Percentiles rank a stretch among this genome's conserved stretches.
These are phyloP conservation scores for Polytrichum commune DNA, from an alignment of 225 moss, liverwort and hornwort genomes.

Conservation along the genomic window DNA sequence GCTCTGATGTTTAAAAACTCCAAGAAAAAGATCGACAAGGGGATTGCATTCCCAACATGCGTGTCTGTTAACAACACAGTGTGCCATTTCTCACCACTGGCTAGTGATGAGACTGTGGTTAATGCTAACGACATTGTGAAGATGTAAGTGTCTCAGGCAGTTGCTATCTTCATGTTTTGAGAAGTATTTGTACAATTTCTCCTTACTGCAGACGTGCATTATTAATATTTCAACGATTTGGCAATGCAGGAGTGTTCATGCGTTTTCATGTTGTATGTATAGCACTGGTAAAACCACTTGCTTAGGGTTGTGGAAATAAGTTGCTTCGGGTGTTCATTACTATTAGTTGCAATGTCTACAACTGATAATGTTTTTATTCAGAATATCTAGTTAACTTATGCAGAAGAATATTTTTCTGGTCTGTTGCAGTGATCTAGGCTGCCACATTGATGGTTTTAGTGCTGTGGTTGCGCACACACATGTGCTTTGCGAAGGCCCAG, in stretches of 20 bases:
- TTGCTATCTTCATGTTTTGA: too few species aligned
- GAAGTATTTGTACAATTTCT: too few species aligned
- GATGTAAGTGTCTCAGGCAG: constrained; percentile 56
- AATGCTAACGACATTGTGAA: constrained; percentile 73
- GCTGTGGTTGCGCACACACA: constrained; percentile 96
- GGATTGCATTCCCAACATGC: constrained; percentile 93
- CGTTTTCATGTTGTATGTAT: too few species aligned
- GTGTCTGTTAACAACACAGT: constrained; percentile 93
- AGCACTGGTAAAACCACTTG: too few species aligned
- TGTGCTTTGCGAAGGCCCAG: constrained; percentile 81
- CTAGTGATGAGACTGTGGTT: constrained; percentile 74
- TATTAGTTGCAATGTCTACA: too few species aligned
- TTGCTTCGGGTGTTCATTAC: too few species aligned
- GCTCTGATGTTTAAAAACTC: constrained; percentile 90
- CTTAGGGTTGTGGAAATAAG: too few species aligned
- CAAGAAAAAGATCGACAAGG: constrained; percentile 97
- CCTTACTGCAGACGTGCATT: too few species aligned
- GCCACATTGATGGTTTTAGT: constrained; percentile 97
- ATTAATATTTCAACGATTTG: too few species aligned
- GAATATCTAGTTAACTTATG: too few species aligned
- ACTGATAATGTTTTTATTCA: too few species aligned
- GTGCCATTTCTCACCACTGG: constrained; percentile 97
- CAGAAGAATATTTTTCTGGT: not conserved
- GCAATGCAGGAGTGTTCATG: too few species aligned
- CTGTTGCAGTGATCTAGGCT: constrained; percentile 77